Evolutionary conservation across 495 filamentous ascomycete genomes (phyloP).

Genomic region (Sporormia fimetaria): DNA sequence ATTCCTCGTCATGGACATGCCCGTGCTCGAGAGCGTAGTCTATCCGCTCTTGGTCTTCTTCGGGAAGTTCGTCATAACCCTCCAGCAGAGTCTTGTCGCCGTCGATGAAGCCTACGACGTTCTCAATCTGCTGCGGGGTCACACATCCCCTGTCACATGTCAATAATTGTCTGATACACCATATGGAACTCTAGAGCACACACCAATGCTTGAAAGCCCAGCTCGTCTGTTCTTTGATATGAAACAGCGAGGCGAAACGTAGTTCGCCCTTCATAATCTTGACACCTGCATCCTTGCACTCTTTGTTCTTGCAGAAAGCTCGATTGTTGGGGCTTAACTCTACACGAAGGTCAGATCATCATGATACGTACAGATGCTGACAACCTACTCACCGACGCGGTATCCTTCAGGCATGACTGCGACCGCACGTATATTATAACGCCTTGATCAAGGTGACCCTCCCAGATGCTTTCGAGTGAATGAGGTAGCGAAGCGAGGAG

Average conservation of each 20-base stretch:
- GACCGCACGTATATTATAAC: too few relatives aligned
- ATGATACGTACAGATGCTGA: too few relatives aligned
- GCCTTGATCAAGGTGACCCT: too few relatives aligned
- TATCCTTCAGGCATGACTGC: too few relatives aligned
- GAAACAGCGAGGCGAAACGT: constrained; percentile 57
- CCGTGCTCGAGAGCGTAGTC: constrained; percentile 51
- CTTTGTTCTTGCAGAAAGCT: constrained; percentile 54
- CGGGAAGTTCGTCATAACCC: constrained; percentile 59
- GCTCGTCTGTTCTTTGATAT: constrained; percentile 37
- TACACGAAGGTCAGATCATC: too few relatives aligned
- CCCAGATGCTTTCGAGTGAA: too few relatives aligned
- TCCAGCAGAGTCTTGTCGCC: constrained; percentile 69
- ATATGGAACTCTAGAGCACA: too few relatives aligned
- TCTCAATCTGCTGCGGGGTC: constrained; percentile 50
- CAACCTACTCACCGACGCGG: constrained; percentile 25
- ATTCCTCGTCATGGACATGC: constrained; percentile 66
- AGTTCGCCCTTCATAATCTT: constrained; percentile 73
- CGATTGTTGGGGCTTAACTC: constrained; percentile 50
- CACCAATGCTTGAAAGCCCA: constrained; percentile 75
- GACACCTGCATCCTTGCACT: constrained; percentile 49
- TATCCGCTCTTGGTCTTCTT: constrained; percentile 52
- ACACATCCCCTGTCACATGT: constrained; percentile 59
- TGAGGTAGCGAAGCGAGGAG: too few relatives aligned
- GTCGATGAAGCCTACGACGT: constrained; percentile 46
- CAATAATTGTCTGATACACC: too few relatives aligned